Conservation (phyloP, 345 rosid species). For the Rhodomyrtus tomentosa region DNA sequence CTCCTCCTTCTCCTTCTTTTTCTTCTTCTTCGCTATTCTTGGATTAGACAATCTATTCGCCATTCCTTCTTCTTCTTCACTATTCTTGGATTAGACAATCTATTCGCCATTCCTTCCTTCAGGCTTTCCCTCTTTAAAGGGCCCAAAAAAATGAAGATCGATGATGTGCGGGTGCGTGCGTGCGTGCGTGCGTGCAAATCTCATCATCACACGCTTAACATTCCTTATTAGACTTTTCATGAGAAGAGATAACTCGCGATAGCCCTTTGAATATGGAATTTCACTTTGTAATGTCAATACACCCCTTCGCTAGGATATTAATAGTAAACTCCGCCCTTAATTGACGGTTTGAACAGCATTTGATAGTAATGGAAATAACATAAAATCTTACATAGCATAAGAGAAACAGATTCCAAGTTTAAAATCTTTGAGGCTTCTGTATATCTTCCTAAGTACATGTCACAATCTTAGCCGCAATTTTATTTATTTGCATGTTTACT, state of each 20-base stretch:
- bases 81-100: background rate
- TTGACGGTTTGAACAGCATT: background rate
- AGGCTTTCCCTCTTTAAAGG: background rate
- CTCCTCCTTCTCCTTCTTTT: too few species aligned
- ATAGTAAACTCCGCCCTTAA: background rate
- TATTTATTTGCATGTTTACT: background rate
- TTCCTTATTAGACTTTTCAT: background rate
- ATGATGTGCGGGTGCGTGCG: background rate
- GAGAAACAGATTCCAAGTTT: rapidly evolving
- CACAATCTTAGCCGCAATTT: background rate
- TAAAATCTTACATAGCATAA: rapidly evolving
- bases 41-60: background rate
- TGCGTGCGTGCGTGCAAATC: background rate
- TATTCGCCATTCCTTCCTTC: background rate
- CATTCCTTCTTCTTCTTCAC: background rate
- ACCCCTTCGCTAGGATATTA: background rate
- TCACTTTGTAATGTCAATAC: background rate
- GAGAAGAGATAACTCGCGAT: background rate
- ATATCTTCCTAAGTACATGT: background rate
- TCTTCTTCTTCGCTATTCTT: background rate
- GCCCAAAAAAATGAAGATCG: background rate
- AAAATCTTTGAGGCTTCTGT: background rate
- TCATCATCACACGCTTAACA: background rate
- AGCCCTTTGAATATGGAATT: background rate
- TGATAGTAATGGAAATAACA: rapidly evolving